A percentile compares a stretch with the other conserved stretches of the same genome.
Conservation (phyloP, 208 protist species). For the Crithidia fasciculata region DNA sequence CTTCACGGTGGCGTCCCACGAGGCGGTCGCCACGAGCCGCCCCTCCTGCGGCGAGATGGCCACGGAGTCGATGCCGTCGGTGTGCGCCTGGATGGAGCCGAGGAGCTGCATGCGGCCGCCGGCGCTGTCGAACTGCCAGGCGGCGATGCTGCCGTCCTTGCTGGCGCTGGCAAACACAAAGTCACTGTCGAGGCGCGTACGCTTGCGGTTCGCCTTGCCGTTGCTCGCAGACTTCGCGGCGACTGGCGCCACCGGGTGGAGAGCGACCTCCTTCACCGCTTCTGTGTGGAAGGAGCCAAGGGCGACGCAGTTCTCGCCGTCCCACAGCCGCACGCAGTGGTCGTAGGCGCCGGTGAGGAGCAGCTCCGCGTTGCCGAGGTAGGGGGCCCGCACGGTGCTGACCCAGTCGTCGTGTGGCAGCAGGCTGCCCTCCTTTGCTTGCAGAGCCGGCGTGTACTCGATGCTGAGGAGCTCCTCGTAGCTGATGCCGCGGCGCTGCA, state of each 20-base stretch:
- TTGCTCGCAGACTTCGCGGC: constrained; percentile 10
- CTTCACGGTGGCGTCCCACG: constrained; percentile 85
- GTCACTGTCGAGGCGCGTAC: constrained; percentile 37
- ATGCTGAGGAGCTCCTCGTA: constrained; percentile 82
- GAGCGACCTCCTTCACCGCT: constrained; percentile 77
- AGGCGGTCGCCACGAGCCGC: constrained; percentile 58
- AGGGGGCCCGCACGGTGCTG: constrained; percentile 71
- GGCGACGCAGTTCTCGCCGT: constrained; percentile 72
- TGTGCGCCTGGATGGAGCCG: constrained; percentile 62
- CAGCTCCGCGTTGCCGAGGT: constrained; percentile 53
- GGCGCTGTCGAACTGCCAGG: constrained; percentile 60
- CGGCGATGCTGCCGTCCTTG: constrained; percentile 79
- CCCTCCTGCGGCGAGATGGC: constrained; percentile 65
- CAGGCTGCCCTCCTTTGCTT: constrained; percentile 78
- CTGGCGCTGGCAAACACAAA: constrained; percentile 72
- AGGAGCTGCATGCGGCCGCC: constrained; percentile 48
- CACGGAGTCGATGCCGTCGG: constrained; percentile 72
- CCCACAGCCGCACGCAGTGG: constrained; percentile 82
- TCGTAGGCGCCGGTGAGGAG: constrained; percentile 85
- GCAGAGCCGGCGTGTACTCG: constrained; percentile 85
- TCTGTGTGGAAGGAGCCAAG: constrained; percentile 75
- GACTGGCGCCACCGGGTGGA: constrained; percentile 43
- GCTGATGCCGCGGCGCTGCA: constrained; percentile 69
- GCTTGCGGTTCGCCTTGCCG: constrained; percentile 33
- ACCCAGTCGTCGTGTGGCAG: constrained; percentile 92